Evolutionary conservation across 495 filamentous ascomycete genomes (phyloP), one percentile per base, ranked within the genome.

Genomic region (Aspergillus leporis): DNA sequence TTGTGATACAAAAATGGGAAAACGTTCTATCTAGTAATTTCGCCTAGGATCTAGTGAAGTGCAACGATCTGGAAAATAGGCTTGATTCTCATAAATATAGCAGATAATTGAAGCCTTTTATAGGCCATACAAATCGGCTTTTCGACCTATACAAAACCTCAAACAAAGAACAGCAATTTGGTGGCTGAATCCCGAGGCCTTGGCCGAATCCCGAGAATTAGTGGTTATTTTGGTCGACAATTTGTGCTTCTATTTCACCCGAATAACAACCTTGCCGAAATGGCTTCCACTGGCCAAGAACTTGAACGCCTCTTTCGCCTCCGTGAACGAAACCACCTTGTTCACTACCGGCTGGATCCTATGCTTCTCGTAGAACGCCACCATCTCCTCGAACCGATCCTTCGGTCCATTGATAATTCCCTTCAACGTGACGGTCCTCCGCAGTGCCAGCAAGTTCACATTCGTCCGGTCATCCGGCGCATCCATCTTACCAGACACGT

Each of bases 181-280:
- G n/a, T n/a, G n/a, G n/a, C n/a, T n/a, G n/a, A n/a, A n/a, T n/a
- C n/a, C n/a, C n/a, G n/a, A n/a, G n/a, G n/a, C n/a, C n/a, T n/a
- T n/a, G n/a, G n/a, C n/a, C n/a, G n/a, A n/a, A n/a, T n/a, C n/a
- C n/a, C n/a, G n/a, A n/a, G n/a, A n/a, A n/a, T n/a, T n/a, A n/a
- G n/a, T n/a, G n/a, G n/a, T n/a, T n/a, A n/a, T n/a, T n/a, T n/a
- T n/a, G n/a, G n/a, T n/a, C n/a, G n/a, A n/a, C n/a, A n/a, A n/a
- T n/a, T n/a, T n/a, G n/a, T 12, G 9, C 28, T 3, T 25, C 45
- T 54, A 55, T 43, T 53, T 53, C 18, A 64, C 36, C 43, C 57
- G 60, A 48, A 91, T 87, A 10, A 78, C 79, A 5, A 92, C 70
- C 73, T 92, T 92, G 6, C 90, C 90, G 73, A 91, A 87, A 68